A percentile compares a stretch with the other conserved stretches of the same genome.
Evolutionary conservation across 805 yeast species (phyloP).

Genomic region (Sungouiozyma ichnusensis): DNA sequence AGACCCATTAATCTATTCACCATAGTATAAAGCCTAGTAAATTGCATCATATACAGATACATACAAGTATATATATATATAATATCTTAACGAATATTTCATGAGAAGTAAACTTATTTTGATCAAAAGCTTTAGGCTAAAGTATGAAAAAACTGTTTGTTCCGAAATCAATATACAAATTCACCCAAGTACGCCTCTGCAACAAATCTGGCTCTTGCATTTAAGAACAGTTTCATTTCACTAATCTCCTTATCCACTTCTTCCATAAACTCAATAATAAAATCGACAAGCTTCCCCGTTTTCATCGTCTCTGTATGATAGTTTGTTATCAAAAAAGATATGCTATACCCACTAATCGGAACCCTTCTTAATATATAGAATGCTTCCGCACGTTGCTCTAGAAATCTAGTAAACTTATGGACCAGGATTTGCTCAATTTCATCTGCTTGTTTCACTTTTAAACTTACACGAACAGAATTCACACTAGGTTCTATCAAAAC

Average conservation of each 20-base stretch:
- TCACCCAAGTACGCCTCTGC: conserved; percentile 94
- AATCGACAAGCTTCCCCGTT: conserved; percentile 90
- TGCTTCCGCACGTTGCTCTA: conserved; percentile 91
- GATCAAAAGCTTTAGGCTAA: too few relatives aligned
- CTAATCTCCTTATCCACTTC: conserved; percentile 98
- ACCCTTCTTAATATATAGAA: conserved; percentile 85
- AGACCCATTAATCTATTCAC: background rate
- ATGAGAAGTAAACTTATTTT: too few relatives aligned
- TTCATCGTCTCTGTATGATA: conserved; percentile 93
- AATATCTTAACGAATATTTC: background rate
- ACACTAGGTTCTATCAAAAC: conserved; percentile 90
- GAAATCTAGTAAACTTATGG: conserved; percentile 85
- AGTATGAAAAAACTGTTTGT: too few relatives aligned
- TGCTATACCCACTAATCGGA: conserved; percentile 86
- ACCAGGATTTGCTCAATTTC: conserved; percentile 93
- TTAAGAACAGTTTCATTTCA: conserved; percentile 93
- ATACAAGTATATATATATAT: too few relatives aligned
- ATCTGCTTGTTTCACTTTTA: conserved; percentile 93
- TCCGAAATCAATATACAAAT: conserved; percentile 52
- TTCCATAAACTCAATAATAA: conserved; percentile 96
- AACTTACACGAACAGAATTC: conserved; percentile 82
- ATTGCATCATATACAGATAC: background rate
- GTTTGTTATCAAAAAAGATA: conserved; percentile 86
- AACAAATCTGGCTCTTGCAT: conserved; percentile 94
- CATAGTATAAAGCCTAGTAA: too few relatives aligned